Base-by-base conservation (phyloP, 805 yeast genomes). In the Kodamaea kaohsiungensis region DNA sequence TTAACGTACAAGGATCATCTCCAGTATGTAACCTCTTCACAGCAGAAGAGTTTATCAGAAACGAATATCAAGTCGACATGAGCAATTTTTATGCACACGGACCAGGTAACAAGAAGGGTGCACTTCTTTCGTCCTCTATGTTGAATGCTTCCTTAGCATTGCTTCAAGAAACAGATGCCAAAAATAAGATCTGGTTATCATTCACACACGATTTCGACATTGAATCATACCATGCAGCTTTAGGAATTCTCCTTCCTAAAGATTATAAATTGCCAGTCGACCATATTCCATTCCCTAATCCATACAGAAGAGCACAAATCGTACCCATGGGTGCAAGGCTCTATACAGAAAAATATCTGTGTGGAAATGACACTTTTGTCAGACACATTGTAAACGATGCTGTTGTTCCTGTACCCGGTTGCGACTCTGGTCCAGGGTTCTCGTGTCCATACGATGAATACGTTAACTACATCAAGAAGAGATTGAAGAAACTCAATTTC, bases 131-230 rank as follows among this genome's bases (percentile, higher is more conserved):
- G 1, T 79, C 85, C 0, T 82, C 84, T 9, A 67, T 80, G 57
- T 69, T 75, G 53, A 75, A 78, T 39, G 78, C 81, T 43, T 73
- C 81, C 7, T 71, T 84, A 55, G 71, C 76, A n/a, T 73, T 79
- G 54, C 71, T 85, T 56, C 15, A 15, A 25, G 77, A 79, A 43
- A 64, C 65, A 18, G 52, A 57, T 53, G 79, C 81, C 30, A 64
- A 67, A 12, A 79, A 77, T 55, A 85, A 80, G 51, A 74, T 87
- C 50, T 85, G 85, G 75, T 73, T 87, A 59, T 86, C 84, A 61
- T 86, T 88, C 73, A 77, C 89, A 13, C 96, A 89, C 63, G 96
- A 89, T 65, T 79, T 86, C 40, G 86, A 86, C 58, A 67, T 88
- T 43, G 72, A 84, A 58, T 73, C 85, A 43, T 83, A 79, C 61